Base-by-base conservation (phyloP, 176 grass and related monocot species). In the Triticum dicoccoides region DNA sequence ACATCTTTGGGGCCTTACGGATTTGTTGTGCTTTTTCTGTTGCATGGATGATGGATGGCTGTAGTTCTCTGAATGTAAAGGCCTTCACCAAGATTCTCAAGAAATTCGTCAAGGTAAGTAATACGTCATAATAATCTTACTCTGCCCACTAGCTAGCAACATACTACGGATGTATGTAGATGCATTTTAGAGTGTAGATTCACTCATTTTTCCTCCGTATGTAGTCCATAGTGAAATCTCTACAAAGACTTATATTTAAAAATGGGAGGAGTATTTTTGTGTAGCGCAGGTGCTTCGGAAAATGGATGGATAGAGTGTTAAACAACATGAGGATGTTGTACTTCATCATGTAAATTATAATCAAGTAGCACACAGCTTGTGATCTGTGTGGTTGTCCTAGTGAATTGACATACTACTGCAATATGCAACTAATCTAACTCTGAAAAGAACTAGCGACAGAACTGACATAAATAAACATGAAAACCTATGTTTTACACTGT, bases 61-160 rank as follows among this genome's bases (percentile, higher is more conserved):
- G 42, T 84, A 98, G 96, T 82, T 91, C 90, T 25, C 89, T 95
- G 69, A 98, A 98, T 51, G 86, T 98, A 9, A 41, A 41, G 38
- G 38, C 38, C 8, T 41, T 41, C 38, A 41, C 38, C 0, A 41
- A 41, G 38, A 41, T 41, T 41, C 38, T 41, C 38, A 41, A 41
- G 8, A 41, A 41, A 41, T 41, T 41, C 38, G 38, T 41, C 8
- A 41, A 41, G 38, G 38, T 39, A 39, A 4, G 34, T 32, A 3
- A 3, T 32, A 32, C 34, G 34, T 32, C 30, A 30, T 30, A 30
- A 30, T 30, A 30, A 2, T 30, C 30, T 30, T 30, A 30, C 30
- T 30, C 30, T 30, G 30, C 2, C 6, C 37, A 39, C 37, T 39
- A 39, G 37, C 7, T 39, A 39, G 37, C 37, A 39, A 39, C 37